These are phyloP conservation scores for Choanephora cucurbitarum DNA, from an alignment of 371 early-diverging fungal genomes.

Conservation along the genomic window DNA sequence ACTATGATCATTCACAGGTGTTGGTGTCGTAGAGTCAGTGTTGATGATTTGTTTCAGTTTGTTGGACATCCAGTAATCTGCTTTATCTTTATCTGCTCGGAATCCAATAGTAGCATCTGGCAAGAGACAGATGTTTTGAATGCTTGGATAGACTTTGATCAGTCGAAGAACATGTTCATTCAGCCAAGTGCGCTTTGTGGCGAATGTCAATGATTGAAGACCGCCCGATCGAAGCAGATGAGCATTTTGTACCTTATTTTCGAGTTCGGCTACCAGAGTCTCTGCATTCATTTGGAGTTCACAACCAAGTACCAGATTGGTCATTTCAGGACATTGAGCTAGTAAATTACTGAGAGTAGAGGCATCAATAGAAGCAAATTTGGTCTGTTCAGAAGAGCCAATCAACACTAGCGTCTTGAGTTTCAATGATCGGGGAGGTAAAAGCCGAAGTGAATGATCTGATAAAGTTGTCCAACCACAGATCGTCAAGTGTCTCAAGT, in stretches of 20 bases:
- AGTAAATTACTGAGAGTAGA: constrained; percentile 25
- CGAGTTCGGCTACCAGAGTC: constrained; percentile 27
- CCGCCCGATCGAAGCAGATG: neutral
- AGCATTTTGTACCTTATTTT: neutral
- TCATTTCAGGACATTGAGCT: constrained; percentile 27
- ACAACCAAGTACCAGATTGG: constrained; percentile 21
- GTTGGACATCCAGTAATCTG: neutral
- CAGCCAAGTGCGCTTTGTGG: constrained; percentile 22
- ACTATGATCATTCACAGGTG: neutral
- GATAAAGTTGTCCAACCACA: constrained; percentile 40
- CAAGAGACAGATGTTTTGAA: constrained; percentile 13
- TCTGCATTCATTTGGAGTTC: constrained; percentile 36
- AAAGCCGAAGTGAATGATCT: constrained; percentile 27
- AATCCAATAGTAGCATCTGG: constrained; percentile 11
- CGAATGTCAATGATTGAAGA: constrained; percentile 14
- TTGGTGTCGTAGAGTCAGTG: neutral
- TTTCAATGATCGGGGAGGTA: constrained; percentile 17
- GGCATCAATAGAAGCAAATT: constrained; percentile 35
- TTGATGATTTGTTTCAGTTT: neutral
- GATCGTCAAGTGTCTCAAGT: constrained; percentile 27
- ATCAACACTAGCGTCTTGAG: constrained; percentile 22
- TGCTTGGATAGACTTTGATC: constrained; percentile 12
- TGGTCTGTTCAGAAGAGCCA: constrained; percentile 19
- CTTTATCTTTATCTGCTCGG: neutral
- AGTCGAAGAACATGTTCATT: constrained; percentile 18